A percentile compares a stretch with the other conserved stretches of the same genome.
Evolutionary conservation across 345 rosid genomes (phyloP).

Genomic region (Citrus unshiu): DNA sequence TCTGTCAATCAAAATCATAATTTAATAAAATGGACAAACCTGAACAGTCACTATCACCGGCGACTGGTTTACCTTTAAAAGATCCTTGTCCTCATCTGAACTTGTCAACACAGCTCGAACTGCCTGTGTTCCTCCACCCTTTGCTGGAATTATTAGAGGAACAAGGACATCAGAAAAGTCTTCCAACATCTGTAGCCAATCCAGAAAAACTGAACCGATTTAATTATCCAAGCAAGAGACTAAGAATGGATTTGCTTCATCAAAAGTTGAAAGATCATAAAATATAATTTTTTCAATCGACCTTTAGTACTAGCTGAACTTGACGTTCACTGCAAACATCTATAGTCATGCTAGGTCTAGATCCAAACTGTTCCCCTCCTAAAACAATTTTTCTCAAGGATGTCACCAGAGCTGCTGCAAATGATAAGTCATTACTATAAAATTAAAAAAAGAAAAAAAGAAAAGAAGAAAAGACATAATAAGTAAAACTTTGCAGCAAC

Average conservation of each 20-base stretch:
- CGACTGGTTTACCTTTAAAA: constrained; percentile 48
- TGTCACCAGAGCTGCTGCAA: constrained; percentile 52
- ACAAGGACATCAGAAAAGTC: constrained; percentile 63
- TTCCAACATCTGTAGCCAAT: constrained; percentile 52
- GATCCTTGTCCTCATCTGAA: constrained; percentile 71
- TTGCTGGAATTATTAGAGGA: constrained; percentile 65
- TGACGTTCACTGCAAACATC: constrained; percentile 90
- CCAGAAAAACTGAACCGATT: background rate
- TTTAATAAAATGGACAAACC: constrained; percentile 8
- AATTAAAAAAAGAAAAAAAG: background rate
- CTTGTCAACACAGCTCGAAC: constrained; percentile 69
- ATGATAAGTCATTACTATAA: constrained; percentile 9
- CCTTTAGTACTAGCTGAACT: constrained; percentile 68
- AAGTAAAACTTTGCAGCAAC: background rate
- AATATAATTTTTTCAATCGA: constrained; percentile 20
- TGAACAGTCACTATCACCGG: constrained; percentile 4
- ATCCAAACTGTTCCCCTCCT: constrained; percentile 52
- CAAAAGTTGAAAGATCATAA: background rate
- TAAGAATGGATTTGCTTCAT: background rate
- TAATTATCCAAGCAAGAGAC: background rate
- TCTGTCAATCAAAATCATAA: constrained; percentile 42
- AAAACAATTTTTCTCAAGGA: constrained; percentile 57
- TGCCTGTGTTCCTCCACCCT: constrained; percentile 62
- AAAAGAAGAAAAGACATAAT: constrained; percentile 3
- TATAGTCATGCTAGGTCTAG: constrained; percentile 71